Percentiles rank a stretch among this genome's conserved stretches.
These are phyloP conservation scores for Candida smagusa DNA, from an alignment of 1,139 yeast species.

Conservation along the genomic window DNA sequence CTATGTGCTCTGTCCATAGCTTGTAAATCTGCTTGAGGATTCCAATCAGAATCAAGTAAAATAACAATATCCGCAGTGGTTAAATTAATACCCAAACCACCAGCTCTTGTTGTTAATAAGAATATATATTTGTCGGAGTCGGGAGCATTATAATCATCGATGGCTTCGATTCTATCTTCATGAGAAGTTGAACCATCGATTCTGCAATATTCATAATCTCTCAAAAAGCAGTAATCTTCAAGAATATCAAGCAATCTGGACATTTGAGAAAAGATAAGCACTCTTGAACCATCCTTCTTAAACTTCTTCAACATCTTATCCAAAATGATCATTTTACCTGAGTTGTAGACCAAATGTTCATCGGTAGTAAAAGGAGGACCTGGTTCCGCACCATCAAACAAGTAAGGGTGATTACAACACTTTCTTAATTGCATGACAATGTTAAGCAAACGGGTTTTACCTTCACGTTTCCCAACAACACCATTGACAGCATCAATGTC, in stretches of 20 bases:
- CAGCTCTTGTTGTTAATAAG: conserved; percentile 94
- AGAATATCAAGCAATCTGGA: conserved; percentile 84
- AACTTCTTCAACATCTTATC: conserved; percentile 78
- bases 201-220: conserved; percentile 84
- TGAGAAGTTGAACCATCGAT: conserved; percentile 95
- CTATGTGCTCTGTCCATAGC: conserved; percentile 99
- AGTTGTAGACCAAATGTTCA: conserved; percentile 82
- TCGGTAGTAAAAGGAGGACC: conserved; percentile 98
- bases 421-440: conserved; percentile 96
- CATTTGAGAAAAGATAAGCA: conserved; percentile 93
- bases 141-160: conserved; percentile 86
- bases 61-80: conserved; percentile 92
- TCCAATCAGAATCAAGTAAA: conserved; percentile 95
- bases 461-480: conserved; percentile 82
- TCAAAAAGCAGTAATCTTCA: conserved; percentile 85
- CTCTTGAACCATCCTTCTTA: conserved; percentile 80
- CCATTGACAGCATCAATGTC: conserved; percentile 97
- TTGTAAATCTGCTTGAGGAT: conserved; percentile 97
- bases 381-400: conserved; percentile 98
- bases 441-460: conserved; percentile 83
- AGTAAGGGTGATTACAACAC: conserved; percentile 95
- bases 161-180: conserved; percentile 87
- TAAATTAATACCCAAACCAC: conserved; percentile 93
- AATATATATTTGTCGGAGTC: conserved; percentile 82
- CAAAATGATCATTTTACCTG: conserved; percentile 86